These are phyloP conservation scores for Nannochloris sp. DNA, from an alignment of 139 green algal genomes.

Conservation along the genomic window DNA sequence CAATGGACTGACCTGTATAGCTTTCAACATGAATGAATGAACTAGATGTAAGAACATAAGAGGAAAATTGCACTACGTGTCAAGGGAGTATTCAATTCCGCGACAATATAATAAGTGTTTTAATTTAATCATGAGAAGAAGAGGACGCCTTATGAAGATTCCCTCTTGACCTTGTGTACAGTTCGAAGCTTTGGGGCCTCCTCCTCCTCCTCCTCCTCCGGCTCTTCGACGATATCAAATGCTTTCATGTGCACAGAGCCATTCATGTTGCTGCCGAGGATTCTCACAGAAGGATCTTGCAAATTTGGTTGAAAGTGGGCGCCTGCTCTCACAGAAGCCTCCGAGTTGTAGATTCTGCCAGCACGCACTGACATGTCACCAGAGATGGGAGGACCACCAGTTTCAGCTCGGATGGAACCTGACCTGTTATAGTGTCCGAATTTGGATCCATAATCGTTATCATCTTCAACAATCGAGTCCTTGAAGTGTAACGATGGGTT, in stretches of 20 bases:
- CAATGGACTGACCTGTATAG: no score
- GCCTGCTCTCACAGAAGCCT: conserved; percentile 12
- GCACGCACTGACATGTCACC: conserved; percentile 8
- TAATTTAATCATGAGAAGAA: no score
- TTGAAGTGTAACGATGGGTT: conserved; percentile 21
- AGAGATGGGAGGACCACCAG: background rate
- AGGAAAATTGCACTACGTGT: no score
- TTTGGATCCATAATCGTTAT: conserved; percentile 16
- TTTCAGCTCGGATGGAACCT: background rate
- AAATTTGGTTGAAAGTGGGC: background rate
- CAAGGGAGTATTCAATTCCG: no score
- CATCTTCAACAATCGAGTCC: background rate
- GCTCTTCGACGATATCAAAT: background rate
- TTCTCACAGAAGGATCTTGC: conserved; percentile 7
- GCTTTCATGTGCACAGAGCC: conserved; percentile 10
- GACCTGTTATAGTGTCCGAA: conserved; percentile 31
- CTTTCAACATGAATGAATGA: no score
- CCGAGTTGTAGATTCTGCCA: conserved; percentile 7
- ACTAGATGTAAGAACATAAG: no score
- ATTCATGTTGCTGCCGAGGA: conserved; percentile 7
- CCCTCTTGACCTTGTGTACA: no score
- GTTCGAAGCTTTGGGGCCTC: background rate
- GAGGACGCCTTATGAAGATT: no score
- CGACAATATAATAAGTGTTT: no score
- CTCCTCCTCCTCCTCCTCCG: background rate